Conservation (phyloP, 352 stramenopile genomes). For the Phytophthora brassicae region DNA sequence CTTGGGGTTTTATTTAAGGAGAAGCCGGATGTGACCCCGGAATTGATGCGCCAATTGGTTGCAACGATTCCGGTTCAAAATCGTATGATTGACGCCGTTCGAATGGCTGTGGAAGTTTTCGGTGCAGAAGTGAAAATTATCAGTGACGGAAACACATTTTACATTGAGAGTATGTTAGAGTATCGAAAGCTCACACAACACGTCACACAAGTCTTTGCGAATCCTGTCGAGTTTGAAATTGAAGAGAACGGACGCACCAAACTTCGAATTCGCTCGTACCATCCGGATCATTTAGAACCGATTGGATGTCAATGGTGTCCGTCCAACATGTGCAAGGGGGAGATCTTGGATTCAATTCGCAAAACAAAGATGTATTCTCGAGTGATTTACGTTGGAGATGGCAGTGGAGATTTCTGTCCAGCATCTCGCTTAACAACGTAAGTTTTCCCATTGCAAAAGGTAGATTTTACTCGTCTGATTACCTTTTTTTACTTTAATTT, state of each 20-base stretch:
- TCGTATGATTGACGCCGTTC: conserved; percentile 68
- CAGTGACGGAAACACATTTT: conserved; percentile 78
- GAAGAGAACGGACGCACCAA: conserved; percentile 17
- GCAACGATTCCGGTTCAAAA: conserved; percentile 53
- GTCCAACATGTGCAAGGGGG: conserved; percentile 80
- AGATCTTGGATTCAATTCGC: conserved; percentile 63
- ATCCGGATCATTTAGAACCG: conserved; percentile 39
- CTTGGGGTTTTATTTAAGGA: conserved; percentile 40
- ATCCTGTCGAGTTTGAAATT: conserved; percentile 42
- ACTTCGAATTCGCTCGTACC: conserved; percentile 56
- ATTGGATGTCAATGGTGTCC: conserved; percentile 64
- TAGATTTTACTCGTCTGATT: no score
- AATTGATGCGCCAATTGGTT: conserved; percentile 42
- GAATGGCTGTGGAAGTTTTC: conserved; percentile 40
- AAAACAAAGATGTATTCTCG: conserved; percentile 31
- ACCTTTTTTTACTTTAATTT: neutral
- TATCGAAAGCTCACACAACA: conserved; percentile 32
- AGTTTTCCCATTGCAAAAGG: neutral
- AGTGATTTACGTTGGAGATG: conserved; percentile 77
- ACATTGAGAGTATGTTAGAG: conserved; percentile 71
- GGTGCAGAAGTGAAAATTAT: conserved; percentile 58
- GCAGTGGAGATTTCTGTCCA: conserved; percentile 66
- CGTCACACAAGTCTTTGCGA: conserved; percentile 53
- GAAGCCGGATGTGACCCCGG: conserved; percentile 37
- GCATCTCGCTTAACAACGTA: conserved; percentile 50